Conservation (phyloP, 2,329 filamentous ascomycete genomes). For the Biscogniauxia mediterranea region DNA sequence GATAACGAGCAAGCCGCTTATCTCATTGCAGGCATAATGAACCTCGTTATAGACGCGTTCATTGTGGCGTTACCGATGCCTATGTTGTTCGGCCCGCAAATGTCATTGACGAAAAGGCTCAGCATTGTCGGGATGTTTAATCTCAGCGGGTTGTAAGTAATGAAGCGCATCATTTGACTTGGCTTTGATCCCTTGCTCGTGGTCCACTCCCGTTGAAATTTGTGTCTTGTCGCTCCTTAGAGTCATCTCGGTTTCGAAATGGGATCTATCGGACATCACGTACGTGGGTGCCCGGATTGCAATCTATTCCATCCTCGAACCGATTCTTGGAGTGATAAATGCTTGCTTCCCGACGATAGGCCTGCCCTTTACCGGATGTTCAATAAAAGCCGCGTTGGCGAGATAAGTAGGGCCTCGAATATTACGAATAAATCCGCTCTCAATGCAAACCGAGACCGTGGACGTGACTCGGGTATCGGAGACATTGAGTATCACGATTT, state of each 20-base stretch:
- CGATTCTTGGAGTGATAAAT: constrained; percentile 15
- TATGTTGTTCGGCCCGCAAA: constrained; percentile 9
- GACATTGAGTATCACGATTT: too few relatives aligned
- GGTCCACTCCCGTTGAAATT: not conserved
- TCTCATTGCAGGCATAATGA: constrained; percentile 8
- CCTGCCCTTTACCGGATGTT: constrained; percentile 5
- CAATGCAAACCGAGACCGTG: too few relatives aligned
- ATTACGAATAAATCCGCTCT: too few relatives aligned
- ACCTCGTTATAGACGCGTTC: constrained; percentile 12
- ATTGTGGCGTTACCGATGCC: constrained; percentile 15
- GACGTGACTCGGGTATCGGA: too few relatives aligned
- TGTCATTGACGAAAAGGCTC: constrained; percentile 9
- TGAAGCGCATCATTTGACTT: too few relatives aligned
- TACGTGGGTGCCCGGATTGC: not conserved
- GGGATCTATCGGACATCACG: constrained; percentile 8
- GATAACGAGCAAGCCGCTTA: not conserved
- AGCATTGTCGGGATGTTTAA: constrained; percentile 16
- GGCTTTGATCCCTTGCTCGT: too few relatives aligned
- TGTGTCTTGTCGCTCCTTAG: constrained; percentile 3
- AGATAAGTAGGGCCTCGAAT: too few relatives aligned
- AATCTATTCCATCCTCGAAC: constrained; percentile 12
- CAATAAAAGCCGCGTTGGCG: too few relatives aligned
- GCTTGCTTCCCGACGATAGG: constrained; percentile 15
- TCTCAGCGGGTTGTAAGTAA: constrained; percentile 15
- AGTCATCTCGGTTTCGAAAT: not conserved